phyloP scores from a whole-genome alignment of 441 rosid genomes.

The Metrosideros polymorpha region DNA sequence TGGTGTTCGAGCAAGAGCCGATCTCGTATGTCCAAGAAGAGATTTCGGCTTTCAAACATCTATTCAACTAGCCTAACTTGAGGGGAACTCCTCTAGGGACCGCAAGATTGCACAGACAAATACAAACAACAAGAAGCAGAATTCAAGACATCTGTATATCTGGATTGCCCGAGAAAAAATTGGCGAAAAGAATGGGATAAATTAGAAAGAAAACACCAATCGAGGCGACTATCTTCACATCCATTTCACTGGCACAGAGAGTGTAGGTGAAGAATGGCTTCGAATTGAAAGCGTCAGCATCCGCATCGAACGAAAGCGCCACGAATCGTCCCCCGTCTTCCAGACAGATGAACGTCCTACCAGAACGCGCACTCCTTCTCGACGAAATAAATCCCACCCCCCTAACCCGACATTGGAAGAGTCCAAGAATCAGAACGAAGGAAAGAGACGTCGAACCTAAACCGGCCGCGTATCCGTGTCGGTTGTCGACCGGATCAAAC shows the following conservation, averaged over 20 bases:
- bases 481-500: neutral
- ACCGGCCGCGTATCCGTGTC: neutral
- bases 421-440: neutral
- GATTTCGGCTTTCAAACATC: neutral
- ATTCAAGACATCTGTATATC: neutral
- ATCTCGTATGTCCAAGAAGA: neutral
- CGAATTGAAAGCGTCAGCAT: no score
- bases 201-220: neutral
- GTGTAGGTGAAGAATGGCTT: neutral
- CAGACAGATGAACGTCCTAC: neutral
- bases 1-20: neutral
- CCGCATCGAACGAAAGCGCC: neutral
- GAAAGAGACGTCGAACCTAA: neutral
- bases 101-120: neutral
- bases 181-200: neutral
- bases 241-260: neutral
- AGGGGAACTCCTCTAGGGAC: neutral
- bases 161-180: neutral
- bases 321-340: neutral
- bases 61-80: neutral
- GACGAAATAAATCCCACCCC: neutral
- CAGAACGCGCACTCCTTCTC: neutral
- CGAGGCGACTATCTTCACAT: neutral
- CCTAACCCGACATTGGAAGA: neutral
- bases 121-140: neutral